phyloP scores from a whole-genome alignment of 2,329 filamentous ascomycete species.

The Fusarium azukiicola region DNA sequence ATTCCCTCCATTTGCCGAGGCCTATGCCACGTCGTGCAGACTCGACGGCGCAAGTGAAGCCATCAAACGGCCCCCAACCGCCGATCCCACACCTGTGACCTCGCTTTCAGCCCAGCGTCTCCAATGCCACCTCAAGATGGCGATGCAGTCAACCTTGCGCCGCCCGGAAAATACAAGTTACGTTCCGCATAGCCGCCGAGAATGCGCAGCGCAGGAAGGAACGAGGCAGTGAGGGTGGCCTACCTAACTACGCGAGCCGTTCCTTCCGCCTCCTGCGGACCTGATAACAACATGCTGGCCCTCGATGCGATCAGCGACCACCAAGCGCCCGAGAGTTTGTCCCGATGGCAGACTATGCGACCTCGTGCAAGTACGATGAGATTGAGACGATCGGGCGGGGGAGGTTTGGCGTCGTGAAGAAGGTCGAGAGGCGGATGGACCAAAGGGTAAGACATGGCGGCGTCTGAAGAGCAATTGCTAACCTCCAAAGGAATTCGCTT shows the following conservation, averaged over 20 bases:
- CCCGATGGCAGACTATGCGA: neutral
- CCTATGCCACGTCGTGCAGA: neutral
- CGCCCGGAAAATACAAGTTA: conserved; percentile 11
- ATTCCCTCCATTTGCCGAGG: neutral
- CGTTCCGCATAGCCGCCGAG: neutral
- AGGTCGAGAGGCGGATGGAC: neutral
- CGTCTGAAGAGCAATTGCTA: neutral
- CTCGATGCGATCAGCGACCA: neutral
- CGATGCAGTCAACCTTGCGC: conserved; percentile 8
- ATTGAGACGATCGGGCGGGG: conserved; percentile 7
- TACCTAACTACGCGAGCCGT: neutral
- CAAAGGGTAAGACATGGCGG: neutral
- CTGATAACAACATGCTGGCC: neutral
- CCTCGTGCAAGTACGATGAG: conserved; percentile 2
- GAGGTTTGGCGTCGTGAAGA: conserved; percentile 2
- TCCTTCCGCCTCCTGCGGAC: neutral
- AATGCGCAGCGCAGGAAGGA: neutral
- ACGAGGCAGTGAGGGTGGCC: neutral
- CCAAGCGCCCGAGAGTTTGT: neutral
- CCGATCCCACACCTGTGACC: neutral
- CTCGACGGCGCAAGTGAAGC: neutral
- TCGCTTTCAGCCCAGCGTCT: conserved; percentile 1
- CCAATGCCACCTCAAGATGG: neutral
- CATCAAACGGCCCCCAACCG: conserved; percentile 1
- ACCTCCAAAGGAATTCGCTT: neutral